phyloP scores from a whole-genome alignment of 495 filamentous ascomycete genomes.

The Talaromyces borbonicus region DNA sequence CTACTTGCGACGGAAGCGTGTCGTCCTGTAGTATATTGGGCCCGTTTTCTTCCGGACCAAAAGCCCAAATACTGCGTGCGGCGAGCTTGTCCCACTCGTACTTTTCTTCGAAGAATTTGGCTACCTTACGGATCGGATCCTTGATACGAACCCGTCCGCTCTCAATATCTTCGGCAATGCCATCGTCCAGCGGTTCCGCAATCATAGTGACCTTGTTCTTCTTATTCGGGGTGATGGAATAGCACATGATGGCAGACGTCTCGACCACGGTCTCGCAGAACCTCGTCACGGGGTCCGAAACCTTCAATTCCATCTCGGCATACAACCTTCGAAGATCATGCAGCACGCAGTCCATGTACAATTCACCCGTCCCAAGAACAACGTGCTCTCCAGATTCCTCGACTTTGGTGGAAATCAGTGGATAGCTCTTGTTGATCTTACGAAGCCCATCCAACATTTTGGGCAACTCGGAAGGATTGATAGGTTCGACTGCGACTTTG shows the following conservation, averaged over 20 bases:
- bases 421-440: constrained; percentile 96
- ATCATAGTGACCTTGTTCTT: constrained; percentile 99
- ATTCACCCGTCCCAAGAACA: constrained; percentile 85
- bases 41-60: constrained; percentile 89
- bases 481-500: constrained; percentile 95
- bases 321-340: constrained; percentile 89
- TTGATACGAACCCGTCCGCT: constrained; percentile 81
- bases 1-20: constrained; percentile 78
- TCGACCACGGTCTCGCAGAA: constrained; percentile 99
- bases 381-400: constrained; percentile 98
- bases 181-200: constrained; percentile 87
- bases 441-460: constrained; percentile 97
- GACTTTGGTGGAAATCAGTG: constrained; percentile 89
- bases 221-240: constrained; percentile 95
- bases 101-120: constrained; percentile 94
- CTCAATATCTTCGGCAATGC: constrained; percentile 94
- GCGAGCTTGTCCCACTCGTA: constrained; percentile 96
- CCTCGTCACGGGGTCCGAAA: constrained; percentile 92
- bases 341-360: constrained; percentile 98
- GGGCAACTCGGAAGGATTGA: constrained; percentile 96
- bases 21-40: constrained; percentile 97
- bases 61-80: constrained; percentile 94
- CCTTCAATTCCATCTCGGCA: constrained; percentile 98
- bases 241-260: constrained; percentile 94
- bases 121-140: constrained; percentile 85